These are phyloP conservation scores for Boehmeria nivea DNA, from an alignment of 306 rosid genomes.

Conservation along the genomic window DNA sequence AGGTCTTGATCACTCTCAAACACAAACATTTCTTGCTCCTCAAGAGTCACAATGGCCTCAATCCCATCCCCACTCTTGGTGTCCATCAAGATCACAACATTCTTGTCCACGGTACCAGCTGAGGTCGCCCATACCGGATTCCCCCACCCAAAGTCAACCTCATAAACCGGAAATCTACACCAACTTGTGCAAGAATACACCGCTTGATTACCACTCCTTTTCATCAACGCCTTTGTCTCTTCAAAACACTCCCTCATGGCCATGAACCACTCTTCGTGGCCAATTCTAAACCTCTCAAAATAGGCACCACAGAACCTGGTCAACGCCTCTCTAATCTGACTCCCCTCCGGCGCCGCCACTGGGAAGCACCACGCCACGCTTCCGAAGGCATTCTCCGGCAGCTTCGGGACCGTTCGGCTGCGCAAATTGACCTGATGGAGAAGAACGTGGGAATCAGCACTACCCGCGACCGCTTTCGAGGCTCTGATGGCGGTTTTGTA, in stretches of 20 bases:
- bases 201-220: not conserved
- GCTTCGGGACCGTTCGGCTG: slow-evolving; percentile 24
- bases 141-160: slow-evolving; percentile 51
- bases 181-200: slow-evolving; percentile 20
- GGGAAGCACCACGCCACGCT: slow-evolving; percentile 18
- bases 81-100: slow-evolving; percentile 35
- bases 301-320: not conserved
- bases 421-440: slow-evolving; percentile 25
- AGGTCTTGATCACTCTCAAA: slow-evolving; percentile 28
- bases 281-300: slow-evolving; percentile 10
- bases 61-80: slow-evolving; percentile 34
- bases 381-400: slow-evolving; percentile 27
- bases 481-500: slow-evolving; percentile 22
- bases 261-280: not conserved
- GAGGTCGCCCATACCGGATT: slow-evolving; percentile 39
- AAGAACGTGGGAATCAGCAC: not conserved
- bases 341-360: not conserved
- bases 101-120: not conserved
- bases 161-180: slow-evolving; percentile 31
- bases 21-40: slow-evolving; percentile 24
- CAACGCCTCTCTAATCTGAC: slow-evolving; percentile 17
- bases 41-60: slow-evolving; percentile 42
- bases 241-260: slow-evolving; percentile 10
- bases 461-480: not conserved
- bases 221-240: not conserved